These are phyloP conservation scores for Artemisia annua DNA, from an alignment of 129 eudicot species.

Conservation along the genomic window DNA sequence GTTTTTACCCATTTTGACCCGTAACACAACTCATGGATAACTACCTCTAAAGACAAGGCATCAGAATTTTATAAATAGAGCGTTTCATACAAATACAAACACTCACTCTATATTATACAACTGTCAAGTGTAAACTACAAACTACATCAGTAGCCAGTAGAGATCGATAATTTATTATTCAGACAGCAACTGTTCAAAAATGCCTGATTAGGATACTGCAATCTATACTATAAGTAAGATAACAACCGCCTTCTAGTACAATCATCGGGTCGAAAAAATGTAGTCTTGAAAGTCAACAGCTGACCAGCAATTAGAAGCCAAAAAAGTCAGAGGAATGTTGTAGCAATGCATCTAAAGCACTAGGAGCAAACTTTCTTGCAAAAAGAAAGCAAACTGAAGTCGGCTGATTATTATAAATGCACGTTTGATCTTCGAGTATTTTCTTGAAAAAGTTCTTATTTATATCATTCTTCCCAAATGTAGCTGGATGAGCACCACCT, in stretches of 20 bases:
- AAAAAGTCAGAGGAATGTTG: constrained; percentile 53
- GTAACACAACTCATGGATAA: neutral
- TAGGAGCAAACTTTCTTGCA: constrained; percentile 92
- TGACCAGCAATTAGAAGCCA: constrained; percentile 47
- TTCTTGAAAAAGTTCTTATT: constrained; percentile 47
- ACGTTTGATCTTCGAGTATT: constrained; percentile 38
- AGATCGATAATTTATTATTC: constrained; percentile 25
- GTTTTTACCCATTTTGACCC: neutral
- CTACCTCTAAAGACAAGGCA: neutral
- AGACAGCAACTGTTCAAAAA: constrained; percentile 16
- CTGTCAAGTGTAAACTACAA: neutral
- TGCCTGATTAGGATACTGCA: neutral
- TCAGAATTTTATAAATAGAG: neutral
- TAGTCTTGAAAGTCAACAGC: too few relatives aligned
- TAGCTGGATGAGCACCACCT: constrained; percentile 94
- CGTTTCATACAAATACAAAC: constrained; percentile 28
- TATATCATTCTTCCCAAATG: constrained; percentile 59
- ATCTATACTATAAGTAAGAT: neutral
- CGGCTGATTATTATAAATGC: constrained; percentile 54
- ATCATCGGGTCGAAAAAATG: neutral
- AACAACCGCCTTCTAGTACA: neutral
- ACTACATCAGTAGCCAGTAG: constrained; percentile 14
- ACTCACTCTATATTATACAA: constrained; percentile 22
- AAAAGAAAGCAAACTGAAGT: constrained; percentile 66
- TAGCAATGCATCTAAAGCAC: constrained; percentile 63